These are phyloP conservation scores for Vararia minispora DNA, from an alignment of 768 basidiomycete genomes.

Conservation along the genomic window DNA sequence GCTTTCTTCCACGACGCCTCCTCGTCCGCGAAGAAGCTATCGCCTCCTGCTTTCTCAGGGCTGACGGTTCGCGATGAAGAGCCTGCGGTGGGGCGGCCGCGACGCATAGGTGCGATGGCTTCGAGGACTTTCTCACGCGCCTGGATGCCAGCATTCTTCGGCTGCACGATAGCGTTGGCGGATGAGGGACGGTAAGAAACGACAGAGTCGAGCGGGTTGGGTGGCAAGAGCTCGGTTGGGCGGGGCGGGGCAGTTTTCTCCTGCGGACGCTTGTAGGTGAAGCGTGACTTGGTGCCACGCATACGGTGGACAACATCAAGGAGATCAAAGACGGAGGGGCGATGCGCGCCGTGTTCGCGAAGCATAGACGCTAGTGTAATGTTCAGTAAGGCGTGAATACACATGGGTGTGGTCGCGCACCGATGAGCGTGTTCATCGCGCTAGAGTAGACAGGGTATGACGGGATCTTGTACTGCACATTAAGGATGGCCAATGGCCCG, in stretches of 20 bases:
- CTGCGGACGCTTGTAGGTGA: constrained; percentile 51
- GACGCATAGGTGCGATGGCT: constrained; percentile 69
- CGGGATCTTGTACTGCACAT: constrained; percentile 90
- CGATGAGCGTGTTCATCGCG: constrained; percentile 74
- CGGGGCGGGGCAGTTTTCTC: constrained; percentile 35
- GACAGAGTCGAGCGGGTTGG: constrained; percentile 25
- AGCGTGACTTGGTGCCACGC: constrained; percentile 77
- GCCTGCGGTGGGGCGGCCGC: constrained; percentile 34
- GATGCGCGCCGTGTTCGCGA: constrained; percentile 75
- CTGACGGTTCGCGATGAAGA: constrained; percentile 19
- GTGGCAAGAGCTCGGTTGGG: constrained; percentile 14
- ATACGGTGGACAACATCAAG: constrained; percentile 75
- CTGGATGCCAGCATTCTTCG: constrained; percentile 45
- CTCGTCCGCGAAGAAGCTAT: constrained; percentile 19
- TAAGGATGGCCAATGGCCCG: constrained; percentile 90
- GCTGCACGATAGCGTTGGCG: constrained; percentile 8
- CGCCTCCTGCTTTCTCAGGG: constrained; percentile 16
- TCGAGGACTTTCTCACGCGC: constrained; percentile 71
- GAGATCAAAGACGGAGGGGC: constrained; percentile 83
- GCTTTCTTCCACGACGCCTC: constrained; percentile 14
- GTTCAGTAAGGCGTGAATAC: constrained; percentile 7
- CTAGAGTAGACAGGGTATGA: constrained; percentile 81
- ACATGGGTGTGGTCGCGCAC: constrained; percentile 31
- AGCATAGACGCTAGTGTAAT: constrained; percentile 69
- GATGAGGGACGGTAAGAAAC: constrained; percentile 26